Conservation (phyloP, 129 eudicot genomes). For the Arctium lappa region DNA sequence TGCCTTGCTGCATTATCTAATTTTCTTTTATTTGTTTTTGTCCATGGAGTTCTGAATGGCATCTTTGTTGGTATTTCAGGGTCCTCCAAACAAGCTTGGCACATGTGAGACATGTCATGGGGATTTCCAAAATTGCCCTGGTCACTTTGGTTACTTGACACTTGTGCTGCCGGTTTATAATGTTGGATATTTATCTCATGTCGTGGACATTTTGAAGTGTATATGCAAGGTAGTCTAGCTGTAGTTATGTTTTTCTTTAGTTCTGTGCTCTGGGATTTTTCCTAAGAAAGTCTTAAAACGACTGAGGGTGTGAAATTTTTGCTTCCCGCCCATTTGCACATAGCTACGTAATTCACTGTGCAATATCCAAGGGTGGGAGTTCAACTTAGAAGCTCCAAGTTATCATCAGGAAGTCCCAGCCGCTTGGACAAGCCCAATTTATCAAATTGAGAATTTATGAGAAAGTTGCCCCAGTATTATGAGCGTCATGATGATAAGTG, state of each 20-base stretch:
- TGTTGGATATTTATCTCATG: constrained; percentile 74
- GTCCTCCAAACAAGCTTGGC: constrained; percentile 75
- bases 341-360: no score
- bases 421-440: background rate
- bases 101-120: constrained; percentile 73
- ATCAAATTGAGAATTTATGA: background rate
- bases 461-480: background rate
- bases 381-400: no score
- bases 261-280: background rate
- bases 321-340: no score
- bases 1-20: background rate
- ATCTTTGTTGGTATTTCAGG: constrained; percentile 47
- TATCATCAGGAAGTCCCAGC: background rate
- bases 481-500: background rate
- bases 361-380: no score
- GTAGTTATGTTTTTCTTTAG: background rate
- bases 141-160: constrained; percentile 70
- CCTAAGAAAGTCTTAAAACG: background rate
- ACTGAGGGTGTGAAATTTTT: no score
- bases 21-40: background rate
- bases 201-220: constrained; percentile 86
- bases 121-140: constrained; percentile 66
- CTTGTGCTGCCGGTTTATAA: constrained; percentile 84
- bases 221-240: constrained; percentile 79
- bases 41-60: background rate